Base-by-base conservation (phyloP, 805 yeast species). In the Wickerhamiella musiphila region DNA sequence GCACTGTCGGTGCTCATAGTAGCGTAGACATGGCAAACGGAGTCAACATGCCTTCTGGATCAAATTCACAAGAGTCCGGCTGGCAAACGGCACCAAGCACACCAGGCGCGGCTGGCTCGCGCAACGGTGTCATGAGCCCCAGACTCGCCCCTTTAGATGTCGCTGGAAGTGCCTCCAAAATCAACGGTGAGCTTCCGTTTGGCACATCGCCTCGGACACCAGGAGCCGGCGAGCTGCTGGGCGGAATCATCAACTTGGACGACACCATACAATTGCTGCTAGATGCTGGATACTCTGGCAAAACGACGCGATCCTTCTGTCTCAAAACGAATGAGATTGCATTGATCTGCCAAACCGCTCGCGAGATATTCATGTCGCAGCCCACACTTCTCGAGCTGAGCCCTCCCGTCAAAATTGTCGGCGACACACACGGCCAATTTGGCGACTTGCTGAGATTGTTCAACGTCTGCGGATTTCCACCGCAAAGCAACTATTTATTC, bases 341-440 rank as follows among this genome's bases (percentile, higher is more conserved):
- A 17, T 65, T 71, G 42, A 74, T 90, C 27, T 90, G 98, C 57
- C 66, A 78, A 24, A 70, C 72, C 24, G 93, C 95, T 3, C 65
- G 94, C 39, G 94, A 90, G 48, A 73, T 86, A 11, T 81, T 90
- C 46, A 58, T 90, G 35, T 68, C 78, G 34, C 96, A 90, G 53
- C 98, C 98, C 5, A 68, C 94, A 4, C 57, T 86, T 32, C 61
- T 86, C 36, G 96, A 90, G 53, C 62, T 86, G 38, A 70, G 79
- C 26, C 79, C 90, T 2, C 90, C 92, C 0, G 90, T 78, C 15
- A 78, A 78, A 52, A 78, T 78, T 15, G 92, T 78, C 4, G 92
- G 92, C 29, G 98, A 90, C 52, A 93, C 90, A 19, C 98, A 90
- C 55, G 98, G 98, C 19, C 98, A 90, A 56, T 90, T 76, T 52